Evolutionary conservation across 768 basidiomycete genomes (phyloP).

Genomic region (Albatrellus ellisii): DNA sequence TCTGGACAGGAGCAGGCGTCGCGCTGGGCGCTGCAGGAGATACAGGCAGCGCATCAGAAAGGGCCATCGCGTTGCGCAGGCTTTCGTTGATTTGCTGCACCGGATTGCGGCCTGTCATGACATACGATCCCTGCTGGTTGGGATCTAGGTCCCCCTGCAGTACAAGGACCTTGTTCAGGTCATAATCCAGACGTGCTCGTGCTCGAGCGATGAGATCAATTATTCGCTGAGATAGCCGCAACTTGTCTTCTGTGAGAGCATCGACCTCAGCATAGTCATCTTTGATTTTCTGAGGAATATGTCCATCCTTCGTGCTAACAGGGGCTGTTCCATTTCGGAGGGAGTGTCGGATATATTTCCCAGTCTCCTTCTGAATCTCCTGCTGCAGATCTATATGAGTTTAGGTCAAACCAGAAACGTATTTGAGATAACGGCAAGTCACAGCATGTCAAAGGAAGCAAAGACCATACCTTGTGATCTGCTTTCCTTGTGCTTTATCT

Average conservation of each 20-base stretch:
- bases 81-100: constrained; percentile 23
- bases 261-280: constrained; percentile 20
- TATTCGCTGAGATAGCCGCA: constrained; percentile 28
- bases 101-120: constrained; percentile 20
- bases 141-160: constrained; percentile 31
- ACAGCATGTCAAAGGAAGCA: no score
- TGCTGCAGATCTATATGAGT: constrained; percentile 26
- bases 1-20: constrained; percentile 4
- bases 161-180: constrained; percentile 29
- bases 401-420: no score
- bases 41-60: constrained; percentile 9
- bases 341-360: constrained; percentile 31
- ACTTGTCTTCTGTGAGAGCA: constrained; percentile 29
- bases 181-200: constrained; percentile 32
- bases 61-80: constrained; percentile 9
- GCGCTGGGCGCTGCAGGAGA: constrained; percentile 6
- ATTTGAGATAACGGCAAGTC: no score
- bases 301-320: constrained; percentile 21
- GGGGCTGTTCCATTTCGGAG: constrained; percentile 19
- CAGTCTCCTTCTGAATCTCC: constrained; percentile 31
- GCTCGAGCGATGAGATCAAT: constrained; percentile 32
- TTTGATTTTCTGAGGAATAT: constrained; percentile 23
- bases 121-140: constrained; percentile 18
- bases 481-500: constrained; percentile 32
- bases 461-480: constrained; percentile 25